phyloP scores from a whole-genome alignment of 108 stramenopile species.

The Cyclostephanos invisitatus region DNA sequence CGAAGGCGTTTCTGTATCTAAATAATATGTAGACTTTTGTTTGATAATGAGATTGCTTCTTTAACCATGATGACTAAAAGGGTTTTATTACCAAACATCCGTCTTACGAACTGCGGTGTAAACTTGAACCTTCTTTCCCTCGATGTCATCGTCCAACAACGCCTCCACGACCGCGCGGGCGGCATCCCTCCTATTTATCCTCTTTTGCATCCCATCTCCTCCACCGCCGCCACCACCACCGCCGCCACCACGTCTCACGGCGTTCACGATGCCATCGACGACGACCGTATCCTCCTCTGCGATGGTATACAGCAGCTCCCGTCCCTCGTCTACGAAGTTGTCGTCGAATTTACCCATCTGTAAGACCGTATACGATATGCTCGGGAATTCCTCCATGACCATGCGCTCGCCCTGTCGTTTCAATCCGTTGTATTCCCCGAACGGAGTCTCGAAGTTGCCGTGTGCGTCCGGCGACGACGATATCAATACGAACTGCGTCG shows the following conservation, averaged over 20 bases:
- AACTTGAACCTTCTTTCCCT: constrained; percentile 59
- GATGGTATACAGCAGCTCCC: constrained; percentile 47
- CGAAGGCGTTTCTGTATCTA: too few species aligned
- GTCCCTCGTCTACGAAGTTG: constrained; percentile 73
- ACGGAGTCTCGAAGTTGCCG: constrained; percentile 79
- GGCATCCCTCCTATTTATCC: constrained; percentile 85
- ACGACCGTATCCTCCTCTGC: constrained; percentile 27
- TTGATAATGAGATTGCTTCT: too few species aligned
- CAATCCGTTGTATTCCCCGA: constrained; percentile 74
- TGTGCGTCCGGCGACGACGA: constrained; percentile 69
- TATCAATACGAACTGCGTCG: constrained; percentile 66
- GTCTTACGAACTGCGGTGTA: constrained; percentile 38
- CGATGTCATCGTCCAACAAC: constrained; percentile 59
- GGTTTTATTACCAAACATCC: constrained; percentile 26
- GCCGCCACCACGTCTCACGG: not conserved
- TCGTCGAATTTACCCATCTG: constrained; percentile 80
- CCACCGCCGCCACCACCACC: constrained; percentile 4
- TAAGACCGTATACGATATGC: constrained; percentile 54
- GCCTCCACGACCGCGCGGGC: constrained; percentile 75
- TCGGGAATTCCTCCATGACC: constrained; percentile 58
- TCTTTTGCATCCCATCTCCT: constrained; percentile 29
- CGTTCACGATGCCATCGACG: constrained; percentile 28
- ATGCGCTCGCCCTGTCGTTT: constrained; percentile 77
- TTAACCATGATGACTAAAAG: too few species aligned
- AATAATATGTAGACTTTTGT: too few species aligned